phyloP scores from a whole-genome alignment of 208 protist species.

The Trypanosoma brucei region DNA sequence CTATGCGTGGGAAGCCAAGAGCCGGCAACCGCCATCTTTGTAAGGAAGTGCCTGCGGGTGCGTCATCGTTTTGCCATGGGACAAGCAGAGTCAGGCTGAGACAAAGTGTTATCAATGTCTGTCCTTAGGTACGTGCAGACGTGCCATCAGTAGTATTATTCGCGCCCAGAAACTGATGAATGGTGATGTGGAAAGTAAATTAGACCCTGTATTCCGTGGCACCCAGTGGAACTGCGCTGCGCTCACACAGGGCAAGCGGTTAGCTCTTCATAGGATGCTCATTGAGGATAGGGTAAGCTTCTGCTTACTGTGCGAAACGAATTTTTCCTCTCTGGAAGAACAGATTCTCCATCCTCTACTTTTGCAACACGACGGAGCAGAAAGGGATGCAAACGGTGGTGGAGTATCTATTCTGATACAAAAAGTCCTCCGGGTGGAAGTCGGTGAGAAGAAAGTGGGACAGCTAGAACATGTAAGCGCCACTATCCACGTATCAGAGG shows the following conservation, averaged over 20 bases:
- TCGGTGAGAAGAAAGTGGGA: background rate
- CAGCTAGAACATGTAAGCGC: background rate
- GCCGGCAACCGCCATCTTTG: constrained; percentile 1
- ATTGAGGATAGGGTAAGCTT: background rate
- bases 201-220: no score
- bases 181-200: constrained; percentile 5
- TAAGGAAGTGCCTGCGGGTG: background rate
- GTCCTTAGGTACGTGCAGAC: background rate
- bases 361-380: background rate
- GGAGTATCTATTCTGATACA: constrained; percentile 6
- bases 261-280: background rate
- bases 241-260: constrained; percentile 2
- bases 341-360: background rate
- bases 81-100: constrained; percentile 8
- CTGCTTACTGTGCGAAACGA: constrained; percentile 1
- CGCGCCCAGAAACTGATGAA: constrained; percentile 2
- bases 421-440: background rate
- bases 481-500: constrained; percentile 1
- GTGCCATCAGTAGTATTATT: constrained; percentile 3
- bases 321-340: background rate
- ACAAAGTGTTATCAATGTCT: background rate
- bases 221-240: background rate
- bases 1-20: background rate
- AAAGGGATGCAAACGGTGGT: background rate
- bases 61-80: background rate